Base-by-base conservation (phyloP, 805 yeast genomes). In the Candida odintsovae region DNA sequence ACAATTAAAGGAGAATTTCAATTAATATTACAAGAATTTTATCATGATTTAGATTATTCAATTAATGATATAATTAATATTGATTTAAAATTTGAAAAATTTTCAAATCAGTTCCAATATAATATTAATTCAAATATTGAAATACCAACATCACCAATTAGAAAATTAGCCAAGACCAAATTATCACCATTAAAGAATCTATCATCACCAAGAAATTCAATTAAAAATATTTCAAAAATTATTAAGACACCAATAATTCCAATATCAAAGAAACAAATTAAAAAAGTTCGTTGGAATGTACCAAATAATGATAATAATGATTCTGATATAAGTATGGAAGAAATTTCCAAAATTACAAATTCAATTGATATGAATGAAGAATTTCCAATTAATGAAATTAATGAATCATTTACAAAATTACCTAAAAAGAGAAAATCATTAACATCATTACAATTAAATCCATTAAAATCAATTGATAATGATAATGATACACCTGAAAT, bases 211-310 rank as follows among this genome's bases (percentile, higher is more conserved):
- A 56, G 62, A 6, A 28, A n/a, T 6, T 11, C 45, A 1, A 36
- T 11, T 6, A 22, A 46, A n/a, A 44, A 45, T 38, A 33, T 41
- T 35, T 41, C 58, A 15, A 56, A 48, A 23, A 39, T 58, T 2
- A 16, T 47, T 6, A 58, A 53, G 40, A 38, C 42, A 6, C 35
- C 52, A 19, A 43, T 56, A 4, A 53, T 54, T 11, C 38, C 54
- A 2, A 56, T 58, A 13, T 41, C 43, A 38, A 16, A 43, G 25
- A 67, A 63, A 48, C 53, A 55, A 11, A 40, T 59, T 12, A 73
- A 73, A 44, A 73, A 68, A 48, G 80, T 76, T 2, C 66, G 78
- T 50, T 75, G 78, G 76, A 70, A 70, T 48, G 67, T 68, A 12
- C 72, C 72, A 3, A 55, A 54, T 4, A 8, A 35, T 20, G 36